Conservation (phyloP, 2,329 filamentous ascomycete genomes). For the Exophiala spinifera region DNA sequence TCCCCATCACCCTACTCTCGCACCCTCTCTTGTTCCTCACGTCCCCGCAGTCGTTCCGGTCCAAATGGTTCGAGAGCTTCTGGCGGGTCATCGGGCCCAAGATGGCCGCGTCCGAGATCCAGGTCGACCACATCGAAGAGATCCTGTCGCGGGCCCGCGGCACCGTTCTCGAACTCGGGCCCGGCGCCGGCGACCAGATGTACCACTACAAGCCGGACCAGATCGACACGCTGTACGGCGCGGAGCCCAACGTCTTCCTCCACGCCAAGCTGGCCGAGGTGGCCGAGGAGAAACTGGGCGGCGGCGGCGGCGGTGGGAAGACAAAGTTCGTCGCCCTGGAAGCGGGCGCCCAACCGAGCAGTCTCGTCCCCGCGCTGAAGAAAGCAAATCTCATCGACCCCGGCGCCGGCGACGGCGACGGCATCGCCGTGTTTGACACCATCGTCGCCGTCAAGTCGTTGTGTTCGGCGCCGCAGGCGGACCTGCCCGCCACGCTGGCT, state of each 20-base stretch:
- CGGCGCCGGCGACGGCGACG: conserved; percentile 14
- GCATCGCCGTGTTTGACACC: conserved; percentile 42
- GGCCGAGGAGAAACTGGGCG: conserved; percentile 33
- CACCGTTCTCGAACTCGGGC: conserved; percentile 45
- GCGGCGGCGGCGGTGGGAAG: too few species aligned
- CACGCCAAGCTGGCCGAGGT: conserved; percentile 33
- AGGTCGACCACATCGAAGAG: conserved; percentile 21
- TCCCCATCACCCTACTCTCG: conserved; percentile 14
- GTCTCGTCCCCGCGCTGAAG: conserved; percentile 47
- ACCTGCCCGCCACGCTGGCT: conserved; percentile 29
- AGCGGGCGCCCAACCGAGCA: conserved; percentile 41
- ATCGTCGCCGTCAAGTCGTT: conserved; percentile 46
- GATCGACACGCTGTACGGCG: conserved; percentile 38
- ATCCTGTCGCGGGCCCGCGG: conserved; percentile 35
- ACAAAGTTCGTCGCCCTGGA: conserved; percentile 41
- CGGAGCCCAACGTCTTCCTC: conserved; percentile 43
- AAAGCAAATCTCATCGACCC: conserved; percentile 41
- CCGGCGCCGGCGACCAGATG: conserved; percentile 46
- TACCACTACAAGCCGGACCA: conserved; percentile 36
- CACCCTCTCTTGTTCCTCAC: conserved; percentile 20
- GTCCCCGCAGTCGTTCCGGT: conserved; percentile 18
- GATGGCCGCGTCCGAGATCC: conserved; percentile 22
- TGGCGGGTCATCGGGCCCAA: conserved; percentile 23
- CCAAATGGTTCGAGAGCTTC: conserved; percentile 27
- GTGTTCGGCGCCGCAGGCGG: conserved; percentile 32